Evolutionary conservation across 805 yeast species (phyloP), one percentile per base, ranked within the genome.

Genomic region (Starmerella etchellsii): DNA sequence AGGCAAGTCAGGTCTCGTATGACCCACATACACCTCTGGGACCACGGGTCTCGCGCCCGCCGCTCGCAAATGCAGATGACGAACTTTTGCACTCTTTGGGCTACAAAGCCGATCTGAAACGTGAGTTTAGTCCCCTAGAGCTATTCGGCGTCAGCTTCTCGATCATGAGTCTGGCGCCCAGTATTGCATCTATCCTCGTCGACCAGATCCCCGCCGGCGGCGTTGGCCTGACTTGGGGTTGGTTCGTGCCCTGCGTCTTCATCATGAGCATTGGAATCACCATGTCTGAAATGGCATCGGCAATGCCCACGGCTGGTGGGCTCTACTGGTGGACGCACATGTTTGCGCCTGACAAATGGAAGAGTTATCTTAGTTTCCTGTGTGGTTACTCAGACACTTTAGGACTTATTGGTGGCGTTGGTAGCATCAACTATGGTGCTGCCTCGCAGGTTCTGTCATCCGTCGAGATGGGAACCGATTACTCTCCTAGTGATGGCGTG

Each of bases 291-390:
- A 58, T 77, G 51, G 81, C 79, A 1, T 69, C 77, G 22, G 71
- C 83, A 2, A 70, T 76, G 50, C 87, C 88, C 27, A 78, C 87
- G 0, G 73, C 81, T 20, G 87, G 87, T 39, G 87, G 87, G 8
- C 62, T 79, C 30, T 79, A 76, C 54, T 75, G 72, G 59, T 75
- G 80, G 76, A 73, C 81, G 2, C 73, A 68, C 57, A 68, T 74
- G 53, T 79, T 73, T 54, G 73, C 85, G 20, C 84, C 83, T 2
- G 69, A 67, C 39, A 16, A 32, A 15, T 40, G 44, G 42, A 50
- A 54, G 10, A 69, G 70, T 19, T 73, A 76, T 0, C 57, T 76
- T 27, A 71, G 78, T 36, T 78, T 70, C 51, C 54, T 78, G 30
- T 74, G 78, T 45, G 87, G 85, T 3, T 70, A 76, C 53, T 66